Base-by-base conservation (phyloP, 805 yeast genomes). In the Candida wancherniae region DNA sequence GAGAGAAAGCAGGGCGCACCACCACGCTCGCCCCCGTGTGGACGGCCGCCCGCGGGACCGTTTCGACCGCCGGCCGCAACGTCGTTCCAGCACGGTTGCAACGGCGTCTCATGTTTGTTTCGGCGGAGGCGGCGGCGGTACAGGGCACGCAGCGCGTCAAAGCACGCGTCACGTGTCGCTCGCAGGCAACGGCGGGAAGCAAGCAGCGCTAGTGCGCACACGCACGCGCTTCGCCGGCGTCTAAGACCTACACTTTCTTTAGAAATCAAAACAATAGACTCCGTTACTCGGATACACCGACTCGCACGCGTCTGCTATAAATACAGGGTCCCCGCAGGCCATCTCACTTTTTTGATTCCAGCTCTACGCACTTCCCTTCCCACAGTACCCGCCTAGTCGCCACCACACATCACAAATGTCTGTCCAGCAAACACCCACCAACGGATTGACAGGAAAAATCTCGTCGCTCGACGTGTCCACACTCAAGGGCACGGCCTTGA, bases 361-460 rank as follows among this genome's bases (percentile, higher is more conserved):
- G 7, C 22, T 9, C 9, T 12, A 11, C 20, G 2, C 13, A 6
- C 5, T 10, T 15, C 24, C 19, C 6, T 19, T 26, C 23, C 26
- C 18, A 15, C 14, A 13, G 22, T 18, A 23, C 9, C 30, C 9
- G 19, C 20, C 4, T 13, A 28, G 14, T 18, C 19, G 16, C 14
- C 24, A 22, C 16, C 15, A 16, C 24, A 31, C 27, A 16, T 21
- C 13, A 6, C 29, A 5, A 19, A 44, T 44, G 48, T 41, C 48
- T 17, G 34, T 41, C 15, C 42, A 39, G 83, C 95, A 45, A 35
- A 44, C 48, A 12, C 71, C 71, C 34, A 65, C 71, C 37, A 57
- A 55, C 50, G 71, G 70, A 23, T 63, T 65, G 51, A 64, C 71
- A 27, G 69, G 68, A 19, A 56, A 63, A 46, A 64, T 65, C 42